Conservation (phyloP, 768 basidiomycete species). For the Boletus rubroflammeus region DNA sequence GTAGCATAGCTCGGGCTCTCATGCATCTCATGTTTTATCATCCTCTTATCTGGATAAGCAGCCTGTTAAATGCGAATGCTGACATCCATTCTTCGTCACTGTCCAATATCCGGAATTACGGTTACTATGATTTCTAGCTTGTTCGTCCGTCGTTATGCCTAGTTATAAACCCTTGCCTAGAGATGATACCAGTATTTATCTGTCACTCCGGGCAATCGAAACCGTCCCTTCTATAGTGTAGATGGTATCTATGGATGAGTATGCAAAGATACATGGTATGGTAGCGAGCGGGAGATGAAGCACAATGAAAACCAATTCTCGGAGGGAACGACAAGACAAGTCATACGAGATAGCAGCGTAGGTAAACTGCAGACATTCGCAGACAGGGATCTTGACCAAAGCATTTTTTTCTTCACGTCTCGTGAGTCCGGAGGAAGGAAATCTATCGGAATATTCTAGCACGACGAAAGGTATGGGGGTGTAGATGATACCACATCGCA, state of each 20-base stretch:
- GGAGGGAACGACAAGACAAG: neutral
- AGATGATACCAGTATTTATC: too few relatives aligned
- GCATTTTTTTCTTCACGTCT: neutral
- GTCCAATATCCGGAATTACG: too few relatives aligned
- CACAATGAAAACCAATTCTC: neutral
- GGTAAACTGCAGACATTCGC: neutral
- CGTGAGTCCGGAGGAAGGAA: neutral
- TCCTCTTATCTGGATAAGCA: too few relatives aligned
- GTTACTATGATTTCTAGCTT: too few relatives aligned
- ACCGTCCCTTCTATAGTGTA: neutral
- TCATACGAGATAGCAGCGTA: neutral
- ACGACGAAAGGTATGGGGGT: neutral
- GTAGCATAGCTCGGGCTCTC: neutral
- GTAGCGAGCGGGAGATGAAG: constrained; percentile 2
- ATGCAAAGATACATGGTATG: neutral
- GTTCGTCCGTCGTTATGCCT: too few relatives aligned
- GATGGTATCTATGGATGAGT: constrained; percentile 11
- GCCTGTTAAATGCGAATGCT: too few relatives aligned
- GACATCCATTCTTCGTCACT: too few relatives aligned
- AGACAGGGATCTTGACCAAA: neutral
- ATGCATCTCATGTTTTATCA: too few relatives aligned
- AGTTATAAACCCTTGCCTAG: too few relatives aligned
- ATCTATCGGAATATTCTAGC: neutral
- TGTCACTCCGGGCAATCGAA: neutral
- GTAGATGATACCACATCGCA: neutral